phyloP scores from a whole-genome alignment of 177 flowering plant species.

The Vitis hybrid region DNA sequence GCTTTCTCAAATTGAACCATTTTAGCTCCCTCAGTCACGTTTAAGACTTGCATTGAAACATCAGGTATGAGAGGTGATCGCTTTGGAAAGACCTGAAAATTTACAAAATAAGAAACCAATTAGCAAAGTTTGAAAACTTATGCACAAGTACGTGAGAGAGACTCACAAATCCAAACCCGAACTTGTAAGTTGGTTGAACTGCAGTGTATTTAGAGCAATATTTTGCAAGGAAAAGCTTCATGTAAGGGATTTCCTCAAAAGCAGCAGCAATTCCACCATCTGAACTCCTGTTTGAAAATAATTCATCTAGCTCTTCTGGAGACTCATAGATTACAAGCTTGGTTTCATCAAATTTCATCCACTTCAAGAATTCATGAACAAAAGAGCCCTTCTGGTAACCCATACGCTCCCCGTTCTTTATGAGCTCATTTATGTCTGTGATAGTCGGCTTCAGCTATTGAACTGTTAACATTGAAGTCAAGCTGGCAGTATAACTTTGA shows the following conservation, averaged over 20 bases:
- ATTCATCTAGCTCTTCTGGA: slow-evolving; percentile 15
- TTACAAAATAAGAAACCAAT: not conserved
- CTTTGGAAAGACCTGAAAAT: slow-evolving; percentile 8
- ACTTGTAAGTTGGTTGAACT: no score
- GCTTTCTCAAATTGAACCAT: slow-evolving; percentile 14
- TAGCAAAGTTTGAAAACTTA: slow-evolving; percentile 13
- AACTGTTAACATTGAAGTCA: no score
- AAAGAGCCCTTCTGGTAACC: not conserved
- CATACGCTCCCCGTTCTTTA: no score
- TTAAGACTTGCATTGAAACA: slow-evolving; percentile 7
- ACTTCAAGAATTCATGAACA: slow-evolving; percentile 6
- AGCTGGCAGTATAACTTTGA: no score
- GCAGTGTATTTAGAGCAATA: no score
- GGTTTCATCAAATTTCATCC: slow-evolving; percentile 13
- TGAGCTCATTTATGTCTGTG: no score
- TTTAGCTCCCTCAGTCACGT: not conserved
- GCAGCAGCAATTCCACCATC: slow-evolving; percentile 34
- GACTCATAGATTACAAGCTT: slow-evolving; percentile 16
- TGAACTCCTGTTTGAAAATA: slow-evolving; percentile 19
- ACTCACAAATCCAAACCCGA: slow-evolving; percentile 21
- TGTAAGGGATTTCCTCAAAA: not conserved
- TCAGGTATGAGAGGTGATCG: slow-evolving; percentile 13
- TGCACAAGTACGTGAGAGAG: slow-evolving; percentile 6
- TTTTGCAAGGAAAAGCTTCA: no score
- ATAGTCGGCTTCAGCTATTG: no score